These are phyloP conservation scores for Sesbania bispinosa DNA, from an alignment of 306 rosid genomes.

Conservation along the genomic window DNA sequence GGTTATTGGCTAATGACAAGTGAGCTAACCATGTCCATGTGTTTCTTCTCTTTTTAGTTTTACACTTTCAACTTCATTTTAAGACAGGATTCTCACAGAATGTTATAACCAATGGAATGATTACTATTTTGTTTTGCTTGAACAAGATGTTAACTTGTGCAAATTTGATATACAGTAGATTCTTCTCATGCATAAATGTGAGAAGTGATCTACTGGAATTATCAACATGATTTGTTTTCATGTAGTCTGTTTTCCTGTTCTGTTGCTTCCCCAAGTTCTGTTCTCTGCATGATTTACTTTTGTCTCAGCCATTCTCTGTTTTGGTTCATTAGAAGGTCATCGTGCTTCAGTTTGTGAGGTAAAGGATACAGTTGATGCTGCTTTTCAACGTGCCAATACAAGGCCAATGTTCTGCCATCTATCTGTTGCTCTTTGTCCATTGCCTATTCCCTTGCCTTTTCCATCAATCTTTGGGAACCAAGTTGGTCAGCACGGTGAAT, in stretches of 20 bases:
- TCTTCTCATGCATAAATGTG: neutral
- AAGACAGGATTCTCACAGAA: neutral
- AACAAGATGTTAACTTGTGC: neutral
- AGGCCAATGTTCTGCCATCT: constrained; percentile 78
- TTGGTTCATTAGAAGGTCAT: constrained; percentile 41
- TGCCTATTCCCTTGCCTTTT: constrained; percentile 89
- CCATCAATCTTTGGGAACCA: constrained; percentile 69
- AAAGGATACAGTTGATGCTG: constrained; percentile 49
- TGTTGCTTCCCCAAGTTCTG: constrained; percentile 16
- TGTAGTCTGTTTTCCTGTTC: neutral
- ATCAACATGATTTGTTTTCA: neutral
- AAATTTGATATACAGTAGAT: neutral
- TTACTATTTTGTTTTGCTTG: neutral
- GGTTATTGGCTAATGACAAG: neutral
- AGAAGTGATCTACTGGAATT: neutral
- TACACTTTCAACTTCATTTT: neutral
- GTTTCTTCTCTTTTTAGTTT: neutral
- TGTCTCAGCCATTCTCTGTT: neutral
- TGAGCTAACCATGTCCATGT: neutral
- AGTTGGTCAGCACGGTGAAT: constrained; percentile 69
- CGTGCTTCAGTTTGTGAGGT: constrained; percentile 59
- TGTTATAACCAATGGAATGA: neutral
- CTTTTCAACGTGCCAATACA: constrained; percentile 42
- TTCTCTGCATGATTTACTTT: constrained; percentile 2
- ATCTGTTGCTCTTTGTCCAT: constrained; percentile 65